phyloP scores from a whole-genome alignment of 1,284 basidiomycete species.

The Somion occarium region DNA sequence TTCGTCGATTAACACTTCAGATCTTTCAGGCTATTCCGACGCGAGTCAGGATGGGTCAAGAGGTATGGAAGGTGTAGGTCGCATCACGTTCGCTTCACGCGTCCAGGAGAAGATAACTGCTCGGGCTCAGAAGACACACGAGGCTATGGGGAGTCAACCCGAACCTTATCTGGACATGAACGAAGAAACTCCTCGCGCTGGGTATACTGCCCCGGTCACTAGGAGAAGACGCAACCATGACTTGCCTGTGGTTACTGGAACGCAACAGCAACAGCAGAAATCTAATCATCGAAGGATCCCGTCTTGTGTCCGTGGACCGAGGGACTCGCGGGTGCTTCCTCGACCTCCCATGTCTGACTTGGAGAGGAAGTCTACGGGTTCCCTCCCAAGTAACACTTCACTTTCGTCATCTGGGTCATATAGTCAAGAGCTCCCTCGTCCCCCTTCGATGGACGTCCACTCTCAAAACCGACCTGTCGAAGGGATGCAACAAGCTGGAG shows the following conservation, averaged over 20 bases:
- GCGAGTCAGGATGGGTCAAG: background rate
- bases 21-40: background rate
- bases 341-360: slow-evolving; percentile 10
- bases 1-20: background rate
- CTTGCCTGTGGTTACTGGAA: no score
- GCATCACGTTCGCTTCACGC: slow-evolving; percentile 33
- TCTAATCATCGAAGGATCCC: background rate
- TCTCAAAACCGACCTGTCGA: background rate
- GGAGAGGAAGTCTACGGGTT: no score
- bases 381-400: no score
- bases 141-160: background rate
- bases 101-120: slow-evolving; percentile 33
- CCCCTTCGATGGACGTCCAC: background rate
- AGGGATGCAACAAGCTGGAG: background rate
- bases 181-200: slow-evolving; percentile 17
- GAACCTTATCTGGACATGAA: slow-evolving; percentile 3
- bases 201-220: background rate
- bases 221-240: no score
- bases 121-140: background rate
- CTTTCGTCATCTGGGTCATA: no score
- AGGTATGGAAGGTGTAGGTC: slow-evolving; percentile 23
- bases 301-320: slow-evolving; percentile 1
- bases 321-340: slow-evolving; percentile 16
- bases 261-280: background rate
- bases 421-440: no score